phyloP scores from a whole-genome alignment of 129 eudicot genomes.

The Artemisia tridentata region DNA sequence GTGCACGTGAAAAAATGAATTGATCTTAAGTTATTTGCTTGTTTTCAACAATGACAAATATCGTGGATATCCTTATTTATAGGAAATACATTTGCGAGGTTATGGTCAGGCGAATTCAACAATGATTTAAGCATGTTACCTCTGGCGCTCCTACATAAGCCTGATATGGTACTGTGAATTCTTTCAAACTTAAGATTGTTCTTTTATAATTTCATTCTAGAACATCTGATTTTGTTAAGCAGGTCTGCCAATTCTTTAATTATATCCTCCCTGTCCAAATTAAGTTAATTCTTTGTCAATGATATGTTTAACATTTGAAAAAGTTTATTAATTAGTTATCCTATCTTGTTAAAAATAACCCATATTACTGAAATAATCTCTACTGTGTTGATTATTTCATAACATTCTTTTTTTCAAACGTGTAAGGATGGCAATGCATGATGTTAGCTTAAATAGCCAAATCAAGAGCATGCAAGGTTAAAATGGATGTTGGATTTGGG shows the following conservation, averaged over 20 bases:
- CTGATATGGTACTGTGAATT: slow-evolving; percentile 46
- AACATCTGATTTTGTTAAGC: not conserved
- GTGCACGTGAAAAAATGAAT: slow-evolving; percentile 3
- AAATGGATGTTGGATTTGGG: too few relatives aligned
- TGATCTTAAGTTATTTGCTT: not conserved
- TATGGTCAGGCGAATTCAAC: slow-evolving; percentile 75
- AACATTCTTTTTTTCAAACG: too few relatives aligned
- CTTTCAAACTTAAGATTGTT: not conserved
- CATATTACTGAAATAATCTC: too few relatives aligned
- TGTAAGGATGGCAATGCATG: too few relatives aligned
- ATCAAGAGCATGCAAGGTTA: too few relatives aligned
- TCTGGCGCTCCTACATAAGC: slow-evolving; percentile 54
- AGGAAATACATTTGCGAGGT: slow-evolving; percentile 25
- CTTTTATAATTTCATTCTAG: not conserved
- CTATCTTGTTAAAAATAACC: too few relatives aligned
- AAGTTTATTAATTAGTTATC: too few relatives aligned
- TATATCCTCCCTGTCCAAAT: too few relatives aligned
- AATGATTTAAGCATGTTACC: slow-evolving; percentile 45
- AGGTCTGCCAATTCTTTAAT: not conserved
- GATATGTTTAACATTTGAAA: too few relatives aligned
- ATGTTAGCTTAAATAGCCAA: too few relatives aligned
- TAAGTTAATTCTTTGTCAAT: not conserved
- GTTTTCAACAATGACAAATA: not conserved
- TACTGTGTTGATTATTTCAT: too few relatives aligned
- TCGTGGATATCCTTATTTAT: not conserved